These are phyloP conservation scores for Suillus ampliporus DNA, from an alignment of 768 basidiomycete genomes.

Conservation along the genomic window DNA sequence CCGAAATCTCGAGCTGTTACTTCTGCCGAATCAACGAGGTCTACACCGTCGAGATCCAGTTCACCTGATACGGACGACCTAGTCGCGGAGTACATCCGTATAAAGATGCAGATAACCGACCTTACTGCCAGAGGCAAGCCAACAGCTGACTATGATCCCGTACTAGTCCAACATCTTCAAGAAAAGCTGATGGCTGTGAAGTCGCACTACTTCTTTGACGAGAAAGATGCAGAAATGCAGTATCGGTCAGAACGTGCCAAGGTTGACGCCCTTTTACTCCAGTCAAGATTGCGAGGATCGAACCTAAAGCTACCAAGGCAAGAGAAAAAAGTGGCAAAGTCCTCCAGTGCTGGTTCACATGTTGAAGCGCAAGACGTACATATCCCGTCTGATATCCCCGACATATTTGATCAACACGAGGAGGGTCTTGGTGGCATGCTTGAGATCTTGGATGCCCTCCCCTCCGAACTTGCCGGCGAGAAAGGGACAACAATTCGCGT, in stretches of 20 bases:
- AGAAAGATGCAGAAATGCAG: slow-evolving; percentile 62
- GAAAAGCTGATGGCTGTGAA: slow-evolving; percentile 52
- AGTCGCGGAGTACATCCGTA: slow-evolving; percentile 62
- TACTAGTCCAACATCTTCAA: slow-evolving; percentile 46
- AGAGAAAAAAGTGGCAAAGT: background rate
- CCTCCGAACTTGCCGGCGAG: slow-evolving; percentile 58
- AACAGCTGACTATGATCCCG: slow-evolving; percentile 29
- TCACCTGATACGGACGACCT: slow-evolving; percentile 57
- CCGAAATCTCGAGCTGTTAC: slow-evolving; percentile 18
- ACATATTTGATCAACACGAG: slow-evolving; percentile 60
- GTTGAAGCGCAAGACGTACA: background rate
- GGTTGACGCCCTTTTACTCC: slow-evolving; percentile 49
- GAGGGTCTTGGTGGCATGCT: slow-evolving; percentile 67
- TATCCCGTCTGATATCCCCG: slow-evolving; percentile 26
- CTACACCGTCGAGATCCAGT: slow-evolving; percentile 34
- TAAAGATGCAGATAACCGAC: slow-evolving; percentile 62
- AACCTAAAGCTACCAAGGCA: slow-evolving; percentile 6
- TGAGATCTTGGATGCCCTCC: slow-evolving; percentile 71
- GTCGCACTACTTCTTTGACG: slow-evolving; percentile 73
- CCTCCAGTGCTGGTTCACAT: background rate
- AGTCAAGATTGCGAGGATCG: slow-evolving; percentile 46
- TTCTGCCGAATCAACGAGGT: slow-evolving; percentile 23
- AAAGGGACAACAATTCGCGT: slow-evolving; percentile 58
- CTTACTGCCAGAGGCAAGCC: slow-evolving; percentile 43
- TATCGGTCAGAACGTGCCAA: slow-evolving; percentile 62